These are phyloP conservation scores for Phialocephala sp. DNA, from an alignment of 2,329 filamentous ascomycete species.

Conservation along the genomic window DNA sequence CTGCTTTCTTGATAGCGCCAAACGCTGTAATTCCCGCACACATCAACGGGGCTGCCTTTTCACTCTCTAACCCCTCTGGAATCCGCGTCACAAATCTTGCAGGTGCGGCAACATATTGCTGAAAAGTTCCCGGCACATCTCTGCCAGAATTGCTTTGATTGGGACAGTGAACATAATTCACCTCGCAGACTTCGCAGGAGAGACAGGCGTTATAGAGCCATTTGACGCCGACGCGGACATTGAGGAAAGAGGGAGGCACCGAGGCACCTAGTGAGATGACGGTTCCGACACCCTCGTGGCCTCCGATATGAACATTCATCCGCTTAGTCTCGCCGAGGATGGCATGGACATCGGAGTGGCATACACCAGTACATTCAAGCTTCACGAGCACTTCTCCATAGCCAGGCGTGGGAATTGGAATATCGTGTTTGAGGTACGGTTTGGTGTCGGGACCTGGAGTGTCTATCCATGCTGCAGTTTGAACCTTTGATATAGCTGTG, in stretches of 20 bases:
- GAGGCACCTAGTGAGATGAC: constrained; percentile 37
- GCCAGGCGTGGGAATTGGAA: background rate
- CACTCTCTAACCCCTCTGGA: constrained; percentile 43
- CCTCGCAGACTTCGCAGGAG: constrained; percentile 51
- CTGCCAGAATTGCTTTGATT: constrained; percentile 64
- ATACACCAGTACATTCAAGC: constrained; percentile 18
- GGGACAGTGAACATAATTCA: constrained; percentile 54
- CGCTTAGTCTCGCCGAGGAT: constrained; percentile 33
- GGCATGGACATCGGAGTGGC: constrained; percentile 19
- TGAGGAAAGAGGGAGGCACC: constrained; percentile 56
- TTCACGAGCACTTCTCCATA: constrained; percentile 18
- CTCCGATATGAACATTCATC: constrained; percentile 14
- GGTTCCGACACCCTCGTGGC: background rate
- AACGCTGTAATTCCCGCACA: constrained; percentile 78
- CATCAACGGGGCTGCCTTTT: constrained; percentile 64
- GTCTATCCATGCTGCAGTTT: background rate
- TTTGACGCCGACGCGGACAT: constrained; percentile 69
- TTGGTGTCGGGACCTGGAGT: background rate
- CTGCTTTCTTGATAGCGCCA: constrained; percentile 62
- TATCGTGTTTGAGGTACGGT: background rate
- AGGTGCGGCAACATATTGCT: constrained; percentile 52
- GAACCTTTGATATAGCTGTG: background rate
- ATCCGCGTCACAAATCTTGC: constrained; percentile 63
- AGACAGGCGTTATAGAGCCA: constrained; percentile 58
- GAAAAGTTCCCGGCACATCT: constrained; percentile 50